Evolutionary conservation across 208 protist genomes (phyloP).

Genomic region (Histomonas meleagridis): DNA sequence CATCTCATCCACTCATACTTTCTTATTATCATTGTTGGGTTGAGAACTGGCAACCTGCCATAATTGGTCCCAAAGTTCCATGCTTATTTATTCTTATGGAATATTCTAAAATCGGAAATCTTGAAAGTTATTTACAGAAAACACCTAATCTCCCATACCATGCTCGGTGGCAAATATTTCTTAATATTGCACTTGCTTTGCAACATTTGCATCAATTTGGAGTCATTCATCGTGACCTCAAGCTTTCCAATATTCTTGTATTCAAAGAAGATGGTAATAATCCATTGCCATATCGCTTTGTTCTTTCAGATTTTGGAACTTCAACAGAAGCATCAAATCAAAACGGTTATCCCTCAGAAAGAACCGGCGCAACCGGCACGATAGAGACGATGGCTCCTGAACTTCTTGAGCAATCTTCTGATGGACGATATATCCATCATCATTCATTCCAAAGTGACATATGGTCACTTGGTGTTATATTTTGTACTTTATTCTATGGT

Average conservation of each 20-base stretch:
- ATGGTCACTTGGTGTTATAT: conserved; percentile 18
- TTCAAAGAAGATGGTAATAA: neutral
- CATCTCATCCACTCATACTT: conserved; percentile 47
- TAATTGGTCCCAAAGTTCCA: conserved; percentile 48
- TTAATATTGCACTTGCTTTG: neutral
- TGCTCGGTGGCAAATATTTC: conserved; percentile 34
- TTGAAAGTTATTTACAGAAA: conserved; percentile 44
- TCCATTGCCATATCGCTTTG: neutral
- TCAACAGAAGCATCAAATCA: neutral
- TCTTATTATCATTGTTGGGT: conserved; percentile 53
- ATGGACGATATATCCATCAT: neutral
- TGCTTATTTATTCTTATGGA: conserved; percentile 55
- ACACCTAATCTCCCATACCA: too few species aligned
- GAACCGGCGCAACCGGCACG: conserved; percentile 10
- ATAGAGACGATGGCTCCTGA: conserved; percentile 31
- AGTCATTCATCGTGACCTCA: conserved; percentile 50
- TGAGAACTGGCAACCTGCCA: conserved; percentile 46
- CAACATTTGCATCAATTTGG: conserved; percentile 46
- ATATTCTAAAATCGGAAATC: conserved; percentile 50
- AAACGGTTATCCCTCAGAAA: neutral
- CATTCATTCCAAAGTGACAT: neutral
- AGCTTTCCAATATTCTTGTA: conserved; percentile 47
- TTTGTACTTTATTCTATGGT: neutral
- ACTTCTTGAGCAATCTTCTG: neutral
- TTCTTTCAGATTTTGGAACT: neutral